phyloP scores from a whole-genome alignment of 441 rosid species.

The Pelargonium cotyledonis region DNA sequence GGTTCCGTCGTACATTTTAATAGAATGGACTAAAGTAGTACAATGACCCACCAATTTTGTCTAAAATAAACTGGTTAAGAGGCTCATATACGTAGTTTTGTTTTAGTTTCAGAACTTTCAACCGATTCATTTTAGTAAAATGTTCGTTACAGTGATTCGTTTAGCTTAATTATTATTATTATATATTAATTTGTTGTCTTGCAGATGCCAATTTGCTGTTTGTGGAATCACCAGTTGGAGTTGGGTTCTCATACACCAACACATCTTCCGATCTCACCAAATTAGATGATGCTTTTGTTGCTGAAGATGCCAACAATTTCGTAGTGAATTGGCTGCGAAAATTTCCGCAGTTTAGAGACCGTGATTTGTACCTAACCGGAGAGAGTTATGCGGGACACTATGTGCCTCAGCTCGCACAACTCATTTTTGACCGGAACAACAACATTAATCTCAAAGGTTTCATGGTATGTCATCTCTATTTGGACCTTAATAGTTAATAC shows the following conservation, averaged over 20 bases:
- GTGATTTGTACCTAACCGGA: slow-evolving; percentile 50
- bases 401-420: slow-evolving; percentile 57
- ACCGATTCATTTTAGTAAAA: too few species aligned
- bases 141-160: too few species aligned
- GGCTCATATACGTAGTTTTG: too few species aligned
- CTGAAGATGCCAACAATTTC: slow-evolving; percentile 53
- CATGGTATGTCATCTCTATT: slow-evolving; percentile 19
- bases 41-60: too few species aligned
- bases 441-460: slow-evolving; percentile 57
- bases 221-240: slow-evolving; percentile 61
- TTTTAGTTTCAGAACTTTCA: too few species aligned
- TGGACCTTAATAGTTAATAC: too few species aligned
- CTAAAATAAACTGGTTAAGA: too few species aligned
- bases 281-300: slow-evolving; percentile 44
- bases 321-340: slow-evolving; percentile 48
- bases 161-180: too few species aligned
- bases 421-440: slow-evolving; percentile 42
- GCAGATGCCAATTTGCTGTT: slow-evolving; percentile 53
- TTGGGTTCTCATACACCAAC: slow-evolving; percentile 63
- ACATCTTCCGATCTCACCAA: slow-evolving; percentile 41
- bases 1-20: too few species aligned
- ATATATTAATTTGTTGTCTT: background rate
- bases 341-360: slow-evolving; percentile 39
- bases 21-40: too few species aligned
- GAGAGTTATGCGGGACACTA: slow-evolving; percentile 65